Evolutionary conservation across 2,329 filamentous ascomycete species (phyloP).

Genomic region (Aspergillus unguis): DNA sequence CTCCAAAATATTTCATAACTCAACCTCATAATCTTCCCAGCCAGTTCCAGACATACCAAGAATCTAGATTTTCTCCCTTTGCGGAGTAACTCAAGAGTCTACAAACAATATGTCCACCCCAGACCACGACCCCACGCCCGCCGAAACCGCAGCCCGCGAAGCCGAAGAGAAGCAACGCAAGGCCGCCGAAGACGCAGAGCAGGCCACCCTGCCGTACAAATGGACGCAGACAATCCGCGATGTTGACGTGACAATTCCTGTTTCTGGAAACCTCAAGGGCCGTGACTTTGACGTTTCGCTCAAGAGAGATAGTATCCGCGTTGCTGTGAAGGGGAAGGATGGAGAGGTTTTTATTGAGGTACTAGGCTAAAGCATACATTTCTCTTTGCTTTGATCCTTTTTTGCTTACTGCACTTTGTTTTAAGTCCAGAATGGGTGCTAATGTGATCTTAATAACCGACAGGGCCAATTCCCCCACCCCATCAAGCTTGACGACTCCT

Average conservation of each 20-base stretch:
- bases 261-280: constrained; percentile 80
- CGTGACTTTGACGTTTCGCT: constrained; percentile 80
- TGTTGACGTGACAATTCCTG: constrained; percentile 71
- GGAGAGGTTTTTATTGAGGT: constrained; percentile 81
- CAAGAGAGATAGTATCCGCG: constrained; percentile 72
- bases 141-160: constrained; percentile 48
- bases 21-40: too few relatives aligned
- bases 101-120: constrained; percentile 28
- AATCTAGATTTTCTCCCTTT: too few relatives aligned
- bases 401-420: background rate
- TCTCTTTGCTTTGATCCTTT: background rate
- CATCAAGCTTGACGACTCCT: constrained; percentile 79
- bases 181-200: constrained; percentile 78
- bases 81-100: too few relatives aligned
- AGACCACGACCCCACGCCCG: constrained; percentile 29
- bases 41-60: too few relatives aligned
- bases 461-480: constrained; percentile 82
- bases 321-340: constrained; percentile 83
- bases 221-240: constrained; percentile 94
- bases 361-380: background rate
- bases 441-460: constrained; percentile 4
- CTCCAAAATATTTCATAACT: background rate
- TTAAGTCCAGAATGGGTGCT: background rate
- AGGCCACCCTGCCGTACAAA: constrained; percentile 90
- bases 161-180: constrained; percentile 56